Evolutionary conservation across 1,139 yeast species (phyloP), one percentile per base, ranked within the genome.

Genomic region (Kurtzmaniella quercitrusa): DNA sequence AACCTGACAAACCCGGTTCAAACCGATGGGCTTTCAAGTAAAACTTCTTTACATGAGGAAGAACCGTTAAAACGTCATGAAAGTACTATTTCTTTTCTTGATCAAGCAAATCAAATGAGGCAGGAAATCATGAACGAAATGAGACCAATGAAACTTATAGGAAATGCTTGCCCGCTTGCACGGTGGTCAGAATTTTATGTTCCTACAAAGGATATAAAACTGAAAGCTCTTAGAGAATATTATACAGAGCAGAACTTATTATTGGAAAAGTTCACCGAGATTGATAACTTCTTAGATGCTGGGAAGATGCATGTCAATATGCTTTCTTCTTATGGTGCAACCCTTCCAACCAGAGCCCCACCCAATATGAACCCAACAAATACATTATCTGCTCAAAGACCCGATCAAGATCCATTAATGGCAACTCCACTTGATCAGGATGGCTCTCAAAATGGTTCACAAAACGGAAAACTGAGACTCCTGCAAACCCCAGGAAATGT

Each of bases 241-340:
- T 80, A 79, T 55, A 51, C 59, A 35, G 57, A 63, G 4, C 91
- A 84, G 59, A 84, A 86, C 54, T 76, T 69, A 28, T 59, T 82
- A 45, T 78, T 84, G 46, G 76, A 74, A 23, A 68, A 78, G 42
- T 83, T 78, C 50, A 60, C 63, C 40, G 84, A 78, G 47, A 79
- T 86, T 26, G 95, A 86, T 56, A 66, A 71, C 43, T 67, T 84
- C 44, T 67, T 86, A 41, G 94, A 84, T 56, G 79, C 88, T 2
- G 91, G 89, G 1, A 73, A 62, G 39, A 60, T 85, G 45, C 88
- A 84, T 50, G 70, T 74, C 45, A 73, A 77, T 38, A 80, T 86
- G 79, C 70, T 86, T 41, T 70, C 78, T 43, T 80, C 76, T 42
- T 85, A 85, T 53, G 80, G 79, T 9, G 69, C 65, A 37, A 74